Evolutionary conservation across 768 basidiomycete genomes (phyloP).

Genomic region (Paxillus ammoniavirescens): DNA sequence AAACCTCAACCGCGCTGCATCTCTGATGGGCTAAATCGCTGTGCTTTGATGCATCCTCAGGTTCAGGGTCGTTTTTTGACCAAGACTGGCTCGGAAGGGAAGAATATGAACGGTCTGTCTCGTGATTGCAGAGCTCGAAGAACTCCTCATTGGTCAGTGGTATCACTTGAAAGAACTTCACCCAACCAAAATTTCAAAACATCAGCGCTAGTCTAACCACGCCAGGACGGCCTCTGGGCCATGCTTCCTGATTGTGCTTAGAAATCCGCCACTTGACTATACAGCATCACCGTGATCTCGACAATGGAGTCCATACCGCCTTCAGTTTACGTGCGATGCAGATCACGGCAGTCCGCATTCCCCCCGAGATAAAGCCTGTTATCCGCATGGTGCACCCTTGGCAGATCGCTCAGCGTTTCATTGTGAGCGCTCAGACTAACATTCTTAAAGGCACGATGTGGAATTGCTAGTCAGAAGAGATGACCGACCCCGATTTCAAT

Average conservation of each 20-base stretch:
- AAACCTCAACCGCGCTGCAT: background rate
- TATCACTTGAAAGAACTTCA: no score
- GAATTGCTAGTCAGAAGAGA: background rate
- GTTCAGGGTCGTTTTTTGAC: background rate
- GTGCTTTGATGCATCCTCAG: background rate
- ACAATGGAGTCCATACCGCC: background rate
- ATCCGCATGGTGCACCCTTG: background rate
- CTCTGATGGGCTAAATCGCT: background rate
- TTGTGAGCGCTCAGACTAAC: background rate
- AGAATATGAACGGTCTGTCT: no score
- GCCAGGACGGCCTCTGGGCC: background rate
- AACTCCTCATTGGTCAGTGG: background rate
- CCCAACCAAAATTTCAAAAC: background rate
- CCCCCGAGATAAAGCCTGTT: background rate
- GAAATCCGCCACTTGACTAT: background rate
- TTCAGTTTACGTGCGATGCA: background rate
- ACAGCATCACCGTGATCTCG: no score
- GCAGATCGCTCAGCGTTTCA: background rate
- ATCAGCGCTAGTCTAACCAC: background rate
- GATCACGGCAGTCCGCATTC: background rate
- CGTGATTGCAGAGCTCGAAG: background rate
- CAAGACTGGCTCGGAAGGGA: background rate
- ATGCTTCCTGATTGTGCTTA: no score
- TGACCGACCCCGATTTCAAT: background rate
- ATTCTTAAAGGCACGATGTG: background rate